These are phyloP conservation scores for Alectoria sarmentosa DNA, from an alignment of 495 filamentous ascomycete species.

Conservation along the genomic window DNA sequence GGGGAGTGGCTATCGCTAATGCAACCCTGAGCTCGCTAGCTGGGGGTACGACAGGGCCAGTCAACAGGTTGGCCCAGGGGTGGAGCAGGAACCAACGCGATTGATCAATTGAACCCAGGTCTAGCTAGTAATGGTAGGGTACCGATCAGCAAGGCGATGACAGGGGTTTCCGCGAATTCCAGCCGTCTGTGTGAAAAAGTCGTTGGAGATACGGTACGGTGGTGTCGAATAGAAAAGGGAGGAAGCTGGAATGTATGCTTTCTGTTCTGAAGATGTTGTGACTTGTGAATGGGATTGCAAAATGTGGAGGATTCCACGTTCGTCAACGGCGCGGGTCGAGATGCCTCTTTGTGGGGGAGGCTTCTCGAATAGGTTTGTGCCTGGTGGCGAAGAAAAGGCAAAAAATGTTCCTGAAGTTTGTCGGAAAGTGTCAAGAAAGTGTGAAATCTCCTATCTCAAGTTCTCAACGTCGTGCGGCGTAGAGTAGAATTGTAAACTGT, in stretches of 20 bases:
- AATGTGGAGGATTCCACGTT: not conserved
- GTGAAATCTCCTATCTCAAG: not conserved
- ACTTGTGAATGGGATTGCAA: not conserved
- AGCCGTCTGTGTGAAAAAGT: not conserved
- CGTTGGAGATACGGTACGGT: not conserved
- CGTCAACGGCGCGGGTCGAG: slow-evolving; percentile 1
- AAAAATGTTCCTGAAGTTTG: not conserved
- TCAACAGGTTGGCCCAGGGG: not conserved
- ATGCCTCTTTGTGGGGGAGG: not conserved
- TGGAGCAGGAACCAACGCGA: slow-evolving; percentile 21
- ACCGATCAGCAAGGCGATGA: not conserved
- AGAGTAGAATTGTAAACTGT: too few relatives aligned
- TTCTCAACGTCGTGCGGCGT: not conserved
- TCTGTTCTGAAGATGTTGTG: not conserved
- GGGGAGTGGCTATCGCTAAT: slow-evolving; percentile 12
- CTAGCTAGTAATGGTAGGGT: slow-evolving; percentile 1
- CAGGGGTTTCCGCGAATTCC: slow-evolving; percentile 1
- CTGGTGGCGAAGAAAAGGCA: not conserved
- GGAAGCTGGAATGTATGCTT: not conserved
- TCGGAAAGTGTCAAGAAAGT: not conserved
- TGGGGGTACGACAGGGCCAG: slow-evolving; percentile 13
- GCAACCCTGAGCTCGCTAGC: slow-evolving; percentile 14
- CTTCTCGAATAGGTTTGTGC: not conserved
- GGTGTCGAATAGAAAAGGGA: not conserved
- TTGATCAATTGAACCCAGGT: slow-evolving; percentile 20